phyloP scores from a whole-genome alignment of 495 filamentous ascomycete genomes.

The Aspergillus ellipticus region DNA sequence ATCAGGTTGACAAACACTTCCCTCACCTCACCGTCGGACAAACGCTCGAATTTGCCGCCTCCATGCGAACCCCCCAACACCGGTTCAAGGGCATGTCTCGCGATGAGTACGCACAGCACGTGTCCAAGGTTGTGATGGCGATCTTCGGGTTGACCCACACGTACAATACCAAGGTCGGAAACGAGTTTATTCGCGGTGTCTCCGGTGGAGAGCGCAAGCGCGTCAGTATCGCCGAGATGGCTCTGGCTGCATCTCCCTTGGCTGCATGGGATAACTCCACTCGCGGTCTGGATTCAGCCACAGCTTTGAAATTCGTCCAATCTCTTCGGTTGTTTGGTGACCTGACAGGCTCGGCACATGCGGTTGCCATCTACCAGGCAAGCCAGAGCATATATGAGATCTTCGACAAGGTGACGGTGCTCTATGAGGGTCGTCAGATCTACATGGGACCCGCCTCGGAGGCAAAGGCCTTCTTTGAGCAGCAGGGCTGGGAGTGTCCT shows the following conservation, averaged over 20 bases:
- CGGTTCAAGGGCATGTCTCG: constrained; percentile 42
- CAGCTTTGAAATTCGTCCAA: constrained; percentile 66
- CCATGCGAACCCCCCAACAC: constrained; percentile 40
- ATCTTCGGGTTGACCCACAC: constrained; percentile 52
- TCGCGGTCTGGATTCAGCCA: constrained; percentile 76
- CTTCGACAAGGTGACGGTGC: constrained; percentile 56
- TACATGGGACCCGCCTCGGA: constrained; percentile 54
- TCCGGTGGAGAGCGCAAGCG: constrained; percentile 79
- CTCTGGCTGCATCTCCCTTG: constrained; percentile 65
- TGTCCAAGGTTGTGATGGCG: constrained; percentile 36
- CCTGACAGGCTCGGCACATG: constrained; percentile 65
- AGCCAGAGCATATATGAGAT: constrained; percentile 71
- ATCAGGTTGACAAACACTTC: constrained; percentile 54
- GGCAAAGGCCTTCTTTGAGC: constrained; percentile 57
- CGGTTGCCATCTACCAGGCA: constrained; percentile 77
- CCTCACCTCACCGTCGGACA: constrained; percentile 61
- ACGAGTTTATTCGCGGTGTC: constrained; percentile 57
- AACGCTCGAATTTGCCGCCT: constrained; percentile 57
- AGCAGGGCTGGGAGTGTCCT: constrained; percentile 54
- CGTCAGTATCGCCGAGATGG: constrained; percentile 50
- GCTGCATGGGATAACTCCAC: constrained; percentile 83
- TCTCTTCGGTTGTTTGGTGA: constrained; percentile 67
- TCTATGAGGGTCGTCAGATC: constrained; percentile 61
- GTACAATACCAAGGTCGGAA: constrained; percentile 45
- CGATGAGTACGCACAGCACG: constrained; percentile 37